These are phyloP conservation scores for Neonectria coccinea DNA, from an alignment of 2,329 filamentous ascomycete species.

Conservation along the genomic window DNA sequence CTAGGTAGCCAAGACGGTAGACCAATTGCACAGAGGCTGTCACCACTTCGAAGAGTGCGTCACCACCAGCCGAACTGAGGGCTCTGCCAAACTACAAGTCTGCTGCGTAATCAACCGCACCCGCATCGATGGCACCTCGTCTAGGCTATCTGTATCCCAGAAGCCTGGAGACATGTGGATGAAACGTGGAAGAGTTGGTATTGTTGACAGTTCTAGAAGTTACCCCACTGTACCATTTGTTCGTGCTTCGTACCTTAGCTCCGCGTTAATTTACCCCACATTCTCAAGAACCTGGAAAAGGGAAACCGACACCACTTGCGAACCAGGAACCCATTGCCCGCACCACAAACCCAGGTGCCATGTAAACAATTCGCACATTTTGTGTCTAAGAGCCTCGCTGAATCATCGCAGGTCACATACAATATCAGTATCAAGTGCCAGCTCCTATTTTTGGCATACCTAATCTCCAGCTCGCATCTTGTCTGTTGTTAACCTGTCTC, in stretches of 20 bases:
- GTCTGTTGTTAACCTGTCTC: background rate
- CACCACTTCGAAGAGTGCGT: too few relatives aligned
- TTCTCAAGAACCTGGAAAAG: slow-evolving; percentile 15
- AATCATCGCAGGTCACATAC: background rate
- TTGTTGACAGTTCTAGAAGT: background rate
- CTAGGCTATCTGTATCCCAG: too few relatives aligned
- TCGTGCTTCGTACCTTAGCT: too few relatives aligned
- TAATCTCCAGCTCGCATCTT: background rate
- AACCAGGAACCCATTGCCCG: slow-evolving; percentile 7
- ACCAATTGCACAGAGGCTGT: too few relatives aligned
- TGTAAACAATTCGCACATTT: background rate
- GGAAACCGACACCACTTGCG: slow-evolving; percentile 7
- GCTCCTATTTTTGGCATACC: background rate
- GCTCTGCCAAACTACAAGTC: too few relatives aligned
- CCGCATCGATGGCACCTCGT: too few relatives aligned
- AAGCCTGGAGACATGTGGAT: background rate
- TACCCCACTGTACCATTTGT: background rate
- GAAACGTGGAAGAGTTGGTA: background rate
- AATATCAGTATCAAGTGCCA: too few relatives aligned
- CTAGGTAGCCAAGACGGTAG: background rate
- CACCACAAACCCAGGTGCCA: background rate
- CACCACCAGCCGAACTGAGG: too few relatives aligned
- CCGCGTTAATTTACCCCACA: slow-evolving; percentile 12
- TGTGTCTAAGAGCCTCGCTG: background rate
- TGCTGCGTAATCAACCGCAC: too few relatives aligned